Percentiles rank a stretch among this genome's conserved stretches.
Evolutionary conservation across 148 eudicot genomes (phyloP).

Genomic region (Cornus controversa): DNA sequence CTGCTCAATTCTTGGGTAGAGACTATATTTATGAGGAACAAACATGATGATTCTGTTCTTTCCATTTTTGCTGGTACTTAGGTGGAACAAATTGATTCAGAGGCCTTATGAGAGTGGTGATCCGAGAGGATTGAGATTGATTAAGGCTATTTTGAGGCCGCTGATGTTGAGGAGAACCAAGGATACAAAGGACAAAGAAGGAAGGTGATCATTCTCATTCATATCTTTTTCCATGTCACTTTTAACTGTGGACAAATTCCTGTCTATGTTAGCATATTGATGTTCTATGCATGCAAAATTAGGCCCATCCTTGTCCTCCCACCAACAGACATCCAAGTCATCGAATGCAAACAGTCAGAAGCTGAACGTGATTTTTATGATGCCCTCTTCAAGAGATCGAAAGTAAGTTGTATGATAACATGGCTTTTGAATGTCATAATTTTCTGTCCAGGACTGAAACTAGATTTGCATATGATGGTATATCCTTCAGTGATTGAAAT

Average conservation of each 20-base stretch:
- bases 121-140: conserved; percentile 47
- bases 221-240: not conserved
- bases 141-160: conserved; percentile 59
- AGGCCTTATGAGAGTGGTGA: conserved; percentile 68
- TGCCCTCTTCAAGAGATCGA: conserved; percentile 74
- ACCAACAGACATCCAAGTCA: conserved; percentile 58
- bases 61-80: conserved; percentile 8
- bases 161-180: conserved; percentile 74
- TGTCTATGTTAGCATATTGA: not conserved
- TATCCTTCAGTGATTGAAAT: not conserved
- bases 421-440: not conserved
- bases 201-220: conserved; percentile 42
- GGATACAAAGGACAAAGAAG: conserved; percentile 59
- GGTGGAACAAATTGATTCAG: conserved; percentile 62
- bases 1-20: not conserved
- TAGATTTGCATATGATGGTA: not conserved
- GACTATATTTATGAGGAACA: not conserved
- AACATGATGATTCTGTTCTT: not conserved
- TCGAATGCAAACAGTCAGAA: conserved; percentile 65
- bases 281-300: conserved; percentile 7
- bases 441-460: not conserved
- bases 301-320: conserved; percentile 73
- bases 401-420: conserved; percentile 32
- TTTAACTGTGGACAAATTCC: not conserved
- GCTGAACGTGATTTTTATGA: conserved; percentile 63